Conservation (phyloP, 306 rosid genomes). For the Myrica gale region DNA sequence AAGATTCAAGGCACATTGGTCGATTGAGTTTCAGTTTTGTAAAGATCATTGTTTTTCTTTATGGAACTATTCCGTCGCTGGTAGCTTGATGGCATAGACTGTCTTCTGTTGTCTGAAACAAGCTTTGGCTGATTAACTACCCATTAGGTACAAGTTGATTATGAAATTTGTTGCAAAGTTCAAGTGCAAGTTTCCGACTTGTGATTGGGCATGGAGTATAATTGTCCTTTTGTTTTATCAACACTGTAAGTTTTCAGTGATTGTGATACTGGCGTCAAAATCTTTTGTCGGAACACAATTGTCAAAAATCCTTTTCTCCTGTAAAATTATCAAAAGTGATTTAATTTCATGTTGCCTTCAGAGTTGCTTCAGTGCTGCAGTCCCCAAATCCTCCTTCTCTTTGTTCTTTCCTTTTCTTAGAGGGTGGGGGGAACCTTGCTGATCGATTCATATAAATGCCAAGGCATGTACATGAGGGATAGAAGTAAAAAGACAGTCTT, state of each 20-base stretch:
- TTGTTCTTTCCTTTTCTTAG: no score
- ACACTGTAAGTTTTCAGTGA: neutral
- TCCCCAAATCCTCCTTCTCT: neutral
- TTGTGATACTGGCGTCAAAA: neutral
- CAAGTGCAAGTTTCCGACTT: constrained; percentile 1
- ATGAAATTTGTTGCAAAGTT: neutral
- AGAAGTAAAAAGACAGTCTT: neutral
- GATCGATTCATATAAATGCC: neutral
- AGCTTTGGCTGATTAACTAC: neutral
- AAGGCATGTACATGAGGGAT: neutral
- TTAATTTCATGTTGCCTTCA: neutral
- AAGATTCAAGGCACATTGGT: neutral
- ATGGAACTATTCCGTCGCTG: neutral
- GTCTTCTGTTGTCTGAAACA: neutral
- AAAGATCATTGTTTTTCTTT: neutral
- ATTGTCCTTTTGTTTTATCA: neutral
- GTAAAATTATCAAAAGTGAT: neutral
- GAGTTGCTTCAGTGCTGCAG: neutral
- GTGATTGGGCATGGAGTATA: neutral
- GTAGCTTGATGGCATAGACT: neutral
- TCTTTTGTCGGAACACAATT: neutral
- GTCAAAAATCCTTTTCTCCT: neutral
- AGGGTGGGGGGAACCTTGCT: neutral
- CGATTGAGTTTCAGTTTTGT: constrained; percentile 2
- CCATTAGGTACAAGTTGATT: neutral